Conservation (phyloP, 176 grass and related monocot genomes). For the Oryza glaberrima region DNA sequence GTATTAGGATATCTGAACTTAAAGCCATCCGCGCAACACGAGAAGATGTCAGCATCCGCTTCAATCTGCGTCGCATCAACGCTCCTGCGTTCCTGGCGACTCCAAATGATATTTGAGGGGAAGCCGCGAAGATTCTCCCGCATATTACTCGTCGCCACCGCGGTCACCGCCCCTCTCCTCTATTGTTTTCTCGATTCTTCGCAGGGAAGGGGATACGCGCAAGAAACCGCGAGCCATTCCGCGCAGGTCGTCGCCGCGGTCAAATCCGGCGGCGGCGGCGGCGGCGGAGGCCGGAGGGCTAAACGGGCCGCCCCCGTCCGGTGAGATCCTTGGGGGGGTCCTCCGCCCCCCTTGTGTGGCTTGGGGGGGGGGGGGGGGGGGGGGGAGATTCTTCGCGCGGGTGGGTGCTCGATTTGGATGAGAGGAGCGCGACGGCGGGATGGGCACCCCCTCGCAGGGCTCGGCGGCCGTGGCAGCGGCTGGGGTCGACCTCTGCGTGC, state of each 20-base stretch:
- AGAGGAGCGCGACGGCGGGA: constrained; percentile 49
- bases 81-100: background rate
- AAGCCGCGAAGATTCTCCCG: background rate
- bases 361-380: constrained; percentile 6
- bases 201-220: background rate
- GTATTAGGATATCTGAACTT: too few relatives aligned
- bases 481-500: constrained; percentile 69
- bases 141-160: background rate
- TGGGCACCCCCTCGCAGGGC: constrained; percentile 80
- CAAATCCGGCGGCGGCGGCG: constrained; percentile 32
- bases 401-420: constrained; percentile 56
- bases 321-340: constrained; percentile 37
- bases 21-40: too few relatives aligned
- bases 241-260: constrained; percentile 40
- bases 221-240: constrained; percentile 34
- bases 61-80: too few relatives aligned
- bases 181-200: background rate
- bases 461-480: constrained; percentile 78
- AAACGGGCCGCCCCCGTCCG: background rate
- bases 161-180: constrained; percentile 2
- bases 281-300: constrained; percentile 31
- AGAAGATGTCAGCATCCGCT: too few relatives aligned
- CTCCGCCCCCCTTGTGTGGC: background rate
- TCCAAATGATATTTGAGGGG: background rate
- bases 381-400: constrained; percentile 37